These are phyloP conservation scores for Candida morakotiae DNA, from an alignment of 805 yeast species.

Conservation along the genomic window DNA sequence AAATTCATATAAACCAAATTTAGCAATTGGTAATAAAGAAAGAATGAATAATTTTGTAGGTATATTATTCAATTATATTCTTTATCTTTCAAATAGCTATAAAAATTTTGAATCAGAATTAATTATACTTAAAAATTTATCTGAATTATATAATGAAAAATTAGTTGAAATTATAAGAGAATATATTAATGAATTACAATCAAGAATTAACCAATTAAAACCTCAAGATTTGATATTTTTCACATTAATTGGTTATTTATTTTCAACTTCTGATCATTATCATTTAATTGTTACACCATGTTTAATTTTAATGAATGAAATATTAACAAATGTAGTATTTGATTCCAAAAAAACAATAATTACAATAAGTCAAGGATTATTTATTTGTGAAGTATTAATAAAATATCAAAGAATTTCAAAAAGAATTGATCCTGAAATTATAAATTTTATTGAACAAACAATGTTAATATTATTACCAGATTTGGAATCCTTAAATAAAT, in stretches of 20 bases:
- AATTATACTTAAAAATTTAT: constrained; percentile 48
- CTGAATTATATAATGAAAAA: constrained; percentile 61
- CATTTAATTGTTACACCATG: constrained; percentile 90
- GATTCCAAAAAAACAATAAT: constrained; percentile 6
- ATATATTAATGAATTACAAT: constrained; percentile 52
- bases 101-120: constrained; percentile 40
- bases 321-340: constrained; percentile 32
- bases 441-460: constrained; percentile 52
- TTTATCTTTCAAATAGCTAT: constrained; percentile 36
- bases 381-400: constrained; percentile 58
- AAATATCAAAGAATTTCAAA: constrained; percentile 78
- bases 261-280: constrained; percentile 93
- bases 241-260: constrained; percentile 67
- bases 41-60: constrained; percentile 60
- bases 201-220: constrained; percentile 32
- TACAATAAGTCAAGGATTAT: constrained; percentile 53
- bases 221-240: constrained; percentile 60
- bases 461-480: constrained; percentile 43
- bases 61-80: constrained; percentile 58
- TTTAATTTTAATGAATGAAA: constrained; percentile 65
- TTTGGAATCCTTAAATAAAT: constrained; percentile 13
- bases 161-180: constrained; percentile 61
- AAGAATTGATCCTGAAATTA: constrained; percentile 78
- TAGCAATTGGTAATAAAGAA: constrained; percentile 79
- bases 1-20: constrained; percentile 64